phyloP scores from a whole-genome alignment of 495 filamentous ascomycete genomes.

The Podospora bellae-mahoneyi region DNA sequence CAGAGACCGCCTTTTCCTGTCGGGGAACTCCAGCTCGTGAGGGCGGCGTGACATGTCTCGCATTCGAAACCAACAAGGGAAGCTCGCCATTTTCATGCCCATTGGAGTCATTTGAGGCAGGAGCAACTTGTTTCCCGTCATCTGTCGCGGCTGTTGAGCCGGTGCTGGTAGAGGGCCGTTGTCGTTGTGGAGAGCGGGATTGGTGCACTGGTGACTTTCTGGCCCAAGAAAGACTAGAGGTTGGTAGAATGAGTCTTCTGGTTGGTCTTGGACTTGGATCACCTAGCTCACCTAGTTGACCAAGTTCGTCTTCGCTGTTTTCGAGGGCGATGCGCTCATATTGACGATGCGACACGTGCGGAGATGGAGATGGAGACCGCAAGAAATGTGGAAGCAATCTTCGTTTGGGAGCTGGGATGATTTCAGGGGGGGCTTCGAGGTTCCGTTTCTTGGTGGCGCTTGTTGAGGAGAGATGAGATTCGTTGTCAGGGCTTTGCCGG shows the following conservation, averaged over 20 bases:
- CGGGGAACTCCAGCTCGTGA: background rate
- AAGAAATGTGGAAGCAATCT: background rate
- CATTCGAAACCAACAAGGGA: too few species aligned
- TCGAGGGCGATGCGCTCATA: background rate
- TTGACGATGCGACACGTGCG: background rate
- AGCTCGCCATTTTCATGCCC: background rate
- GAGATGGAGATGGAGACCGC: background rate
- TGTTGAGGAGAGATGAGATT: background rate
- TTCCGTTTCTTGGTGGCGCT: background rate
- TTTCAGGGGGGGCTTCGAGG: background rate
- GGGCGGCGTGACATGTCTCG: too few species aligned
- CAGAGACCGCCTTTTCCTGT: constrained; percentile 5
- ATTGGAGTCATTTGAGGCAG: background rate
- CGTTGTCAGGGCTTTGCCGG: too few species aligned
- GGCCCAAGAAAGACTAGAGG: background rate
- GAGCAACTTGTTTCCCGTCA: background rate
- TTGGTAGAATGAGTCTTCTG: background rate
- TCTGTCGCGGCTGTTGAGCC: background rate
- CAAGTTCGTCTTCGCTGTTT: constrained; percentile 4
- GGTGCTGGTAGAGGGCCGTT: too few species aligned
- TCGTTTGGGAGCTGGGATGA: background rate
- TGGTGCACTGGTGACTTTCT: too few species aligned
- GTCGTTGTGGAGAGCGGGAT: too few species aligned
- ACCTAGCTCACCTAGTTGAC: constrained; percentile 1
- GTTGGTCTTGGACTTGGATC: too few species aligned